phyloP scores from a whole-genome alignment of 768 basidiomycete species.

The Lentinula detonsa region DNA sequence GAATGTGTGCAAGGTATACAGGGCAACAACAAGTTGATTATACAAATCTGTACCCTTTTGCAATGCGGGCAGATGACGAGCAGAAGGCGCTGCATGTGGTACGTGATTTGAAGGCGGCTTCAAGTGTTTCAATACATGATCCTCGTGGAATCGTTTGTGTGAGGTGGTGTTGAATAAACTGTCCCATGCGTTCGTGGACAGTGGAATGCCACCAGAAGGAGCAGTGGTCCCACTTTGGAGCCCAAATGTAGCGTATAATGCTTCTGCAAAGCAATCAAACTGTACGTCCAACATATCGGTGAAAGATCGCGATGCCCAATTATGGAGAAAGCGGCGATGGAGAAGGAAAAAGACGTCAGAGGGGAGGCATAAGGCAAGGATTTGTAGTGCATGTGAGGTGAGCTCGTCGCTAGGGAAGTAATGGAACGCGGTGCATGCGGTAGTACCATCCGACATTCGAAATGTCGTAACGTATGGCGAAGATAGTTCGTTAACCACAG shows the following conservation, averaged over 20 bases:
- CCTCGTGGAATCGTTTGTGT: conserved; percentile 48
- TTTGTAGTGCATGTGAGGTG: conserved; percentile 52
- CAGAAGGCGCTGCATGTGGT: conserved; percentile 13
- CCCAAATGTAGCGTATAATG: conserved; percentile 45
- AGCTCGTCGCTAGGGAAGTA: conserved; percentile 50
- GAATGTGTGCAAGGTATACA: conserved; percentile 75
- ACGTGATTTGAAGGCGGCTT: conserved; percentile 19
- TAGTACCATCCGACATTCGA: conserved; percentile 44
- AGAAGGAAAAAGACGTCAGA: conserved; percentile 47
- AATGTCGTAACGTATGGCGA: conserved; percentile 24
- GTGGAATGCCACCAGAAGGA: neutral
- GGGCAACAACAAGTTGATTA: conserved; percentile 45
- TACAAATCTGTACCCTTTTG: conserved; percentile 13
- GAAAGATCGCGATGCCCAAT: conserved; percentile 47
- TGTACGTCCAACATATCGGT: conserved; percentile 40
- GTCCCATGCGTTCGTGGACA: conserved; percentile 34
- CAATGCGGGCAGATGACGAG: conserved; percentile 10
- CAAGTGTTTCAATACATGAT: conserved; percentile 47
- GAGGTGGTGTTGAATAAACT: conserved; percentile 37
- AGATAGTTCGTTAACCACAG: neutral
- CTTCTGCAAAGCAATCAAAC: conserved; percentile 49
- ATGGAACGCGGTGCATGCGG: conserved; percentile 43
- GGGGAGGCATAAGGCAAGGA: conserved; percentile 58
- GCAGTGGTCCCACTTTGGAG: conserved; percentile 11
- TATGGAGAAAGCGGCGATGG: conserved; percentile 48